Base-by-base conservation (phyloP, 2,329 filamentous ascomycete genomes). In the Endoconidiophora laricicola region DNA sequence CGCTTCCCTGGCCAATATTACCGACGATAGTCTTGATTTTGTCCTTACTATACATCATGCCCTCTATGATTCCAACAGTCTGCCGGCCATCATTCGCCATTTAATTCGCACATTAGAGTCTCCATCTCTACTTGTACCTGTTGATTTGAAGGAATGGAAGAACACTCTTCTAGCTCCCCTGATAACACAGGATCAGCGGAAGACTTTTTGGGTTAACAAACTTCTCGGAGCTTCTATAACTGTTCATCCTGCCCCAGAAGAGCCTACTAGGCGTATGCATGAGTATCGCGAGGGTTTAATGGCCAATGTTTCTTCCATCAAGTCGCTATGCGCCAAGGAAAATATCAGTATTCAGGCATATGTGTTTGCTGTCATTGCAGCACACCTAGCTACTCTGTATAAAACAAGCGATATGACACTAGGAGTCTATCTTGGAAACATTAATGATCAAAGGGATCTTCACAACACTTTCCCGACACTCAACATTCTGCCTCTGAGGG, bases 371-470 rank as follows among this genome's bases (percentile, higher is more conserved):
- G 69, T 73, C 0, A 84, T 82, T 55, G 76, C 83, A 2, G 74
- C 71, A 54, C 58, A 62, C 9, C 58, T 66, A 2, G 58, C 62
- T 44, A 29, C 40, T 29, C 52, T 50, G 6, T 22, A 56, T 6
- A 46, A 38, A 9, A 7, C 9, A 3, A 6, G 3, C 14, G 44
- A 49, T n/a, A 55, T 84, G 1, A 65, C 86, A 0, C 71, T 94
- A 46, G 88, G 87, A 2, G 64, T 94, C 20, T 95, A 94, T 61
- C 73, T 94, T 6, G 84, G 86, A 40, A 94, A 93, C 60, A 75
- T 86, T 47, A 71, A 37, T n/a, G 23, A 29, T 14, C 23, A 73
- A 0, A 63, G 71, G 6, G 65, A 71, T 1, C 65, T 74, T 2
- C 60, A 67, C 0, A 55, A 57, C 0, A 65, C 72, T 0, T 79